Base-by-base conservation (phyloP, 495 filamentous ascomycete species). In the Friedmanniomyces endolithicus region DNA sequence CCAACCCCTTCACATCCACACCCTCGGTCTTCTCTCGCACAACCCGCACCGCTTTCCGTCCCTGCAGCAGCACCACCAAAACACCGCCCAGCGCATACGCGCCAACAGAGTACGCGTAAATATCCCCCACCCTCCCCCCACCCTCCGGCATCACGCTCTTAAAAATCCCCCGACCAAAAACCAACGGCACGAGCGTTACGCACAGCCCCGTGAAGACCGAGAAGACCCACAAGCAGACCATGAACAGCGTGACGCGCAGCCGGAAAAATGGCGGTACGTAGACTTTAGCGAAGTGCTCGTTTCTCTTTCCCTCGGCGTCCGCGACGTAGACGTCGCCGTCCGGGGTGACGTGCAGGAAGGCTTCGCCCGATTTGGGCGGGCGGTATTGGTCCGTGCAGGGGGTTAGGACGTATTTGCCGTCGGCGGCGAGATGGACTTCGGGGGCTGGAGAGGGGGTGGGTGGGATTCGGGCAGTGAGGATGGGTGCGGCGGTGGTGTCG, bases 101-200 rank as follows among this genome's bases (percentile, higher is more conserved):
- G 19, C 92, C 92, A 35, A 88, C 79, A 46, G 87, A 92, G 67
- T 95, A 94, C 11, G 94, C 90, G 66, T 99, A 97, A 34, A 99
- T 83, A 66, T 99, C 92, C 67, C 96, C 97, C 65, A 88, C 81
- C 19, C 81, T 79, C 35, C 84, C 74, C 41, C 83, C 73, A 17
- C n/a, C n/a, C n/a, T 70, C 65, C 16, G 86, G 84, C 45, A 92
- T 78, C 17, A 85, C 71, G 8, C 72, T 67, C 24, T 80, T 75
- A 63, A 95, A 83, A 50, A 96, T 73, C 52, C 70, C 73, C 16
- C 92, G 84, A 16, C 92, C 92, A 65, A 95, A 79, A 11, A 92
- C 70, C 11, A 99, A 74, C 1, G 92, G 94, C 0, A 84, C 70
- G 65, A 97, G 80, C 16, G 94, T 96, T 56, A 86, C 77, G 62